Percentiles rank a stretch among this genome's conserved stretches.
Conservation (phyloP, 2,329 filamentous ascomycete species). For the Emmonsia crescens region DNA sequence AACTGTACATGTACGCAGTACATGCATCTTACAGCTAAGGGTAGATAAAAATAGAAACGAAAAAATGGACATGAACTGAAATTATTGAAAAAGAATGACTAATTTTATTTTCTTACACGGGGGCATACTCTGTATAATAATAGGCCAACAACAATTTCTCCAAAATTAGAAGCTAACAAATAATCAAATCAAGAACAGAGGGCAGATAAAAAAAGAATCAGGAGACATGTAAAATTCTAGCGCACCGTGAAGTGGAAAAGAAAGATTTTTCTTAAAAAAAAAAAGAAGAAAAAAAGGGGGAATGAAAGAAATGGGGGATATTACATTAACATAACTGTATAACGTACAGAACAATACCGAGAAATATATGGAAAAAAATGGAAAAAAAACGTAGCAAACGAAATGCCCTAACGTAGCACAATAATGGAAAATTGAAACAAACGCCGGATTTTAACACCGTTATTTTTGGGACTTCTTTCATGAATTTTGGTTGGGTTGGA, state of each 20-base stretch:
- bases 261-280: no score
- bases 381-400: no score
- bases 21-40: no score
- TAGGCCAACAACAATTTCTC: not conserved
- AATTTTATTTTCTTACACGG: not conserved
- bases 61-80: not conserved
- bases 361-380: not conserved
- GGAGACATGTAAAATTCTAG: not conserved
- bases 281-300: not conserved
- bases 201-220: not conserved
- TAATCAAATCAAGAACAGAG: not conserved
- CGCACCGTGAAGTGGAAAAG: not conserved
- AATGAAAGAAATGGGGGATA: not conserved
- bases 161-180: no score
- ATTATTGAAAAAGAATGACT: not conserved
- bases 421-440: no score
- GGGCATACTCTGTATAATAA: not conserved
- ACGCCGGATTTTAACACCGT: no score
- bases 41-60: no score
- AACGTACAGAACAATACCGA: not conserved
- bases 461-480: no score
- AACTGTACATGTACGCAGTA: no score
- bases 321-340: not conserved
- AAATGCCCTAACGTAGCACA: no score
- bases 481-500: no score